Evolutionary conservation across 2,329 filamentous ascomycete species (phyloP), one percentile per base, ranked within the genome.

Genomic region (Fusarium proliferatum): DNA sequence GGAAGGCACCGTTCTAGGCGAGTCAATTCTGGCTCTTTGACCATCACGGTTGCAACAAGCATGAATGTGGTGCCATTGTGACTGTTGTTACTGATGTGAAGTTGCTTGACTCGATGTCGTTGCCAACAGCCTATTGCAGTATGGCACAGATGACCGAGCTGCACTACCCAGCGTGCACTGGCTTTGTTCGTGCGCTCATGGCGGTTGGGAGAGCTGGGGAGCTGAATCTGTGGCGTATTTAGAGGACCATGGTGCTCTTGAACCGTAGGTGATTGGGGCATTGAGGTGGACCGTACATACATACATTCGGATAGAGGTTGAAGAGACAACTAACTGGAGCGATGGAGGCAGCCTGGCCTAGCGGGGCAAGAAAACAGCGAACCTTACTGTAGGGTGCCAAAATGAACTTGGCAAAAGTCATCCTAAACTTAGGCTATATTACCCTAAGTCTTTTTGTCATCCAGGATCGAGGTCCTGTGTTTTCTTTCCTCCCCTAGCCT

Each of bases 81-180:
- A n/a, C 33, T 66, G 39, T 45, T 55, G 64, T 23, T 41, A 42
- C 57, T 48, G 61, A 58, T 68, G 61, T 63, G 42, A 53, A 65
- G 41, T 57, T 72, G 60, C 72, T 75, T 75, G 72, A 74, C 64
- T 74, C 72, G 52, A 64, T 42, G 65, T 43, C 45, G 49, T 58
- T 36, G 71, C 63, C 64, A 52, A 23, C 36, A 43, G 52, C 59
- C 64, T 69, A 48, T 61, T 69, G 65, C 23, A 48, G 63, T 49
- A 68, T 71, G 68, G 62, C 59, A 66, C 65, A 61, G 60, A 65
- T 70, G 71, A 61, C 59, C 61, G 64, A 62, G 55, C 59, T 67
- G 66, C 55, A 62, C 65, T 45, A 65, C 60, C 66, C 64, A 58
- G 60, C 38, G 60, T 63, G 69, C 72, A 63, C 55, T 70, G 72